A percentile compares a stretch with the other conserved stretches of the same genome.
Evolutionary conservation across 305 asterid species (phyloP).

Genomic region (Fraxinus latifolia): DNA sequence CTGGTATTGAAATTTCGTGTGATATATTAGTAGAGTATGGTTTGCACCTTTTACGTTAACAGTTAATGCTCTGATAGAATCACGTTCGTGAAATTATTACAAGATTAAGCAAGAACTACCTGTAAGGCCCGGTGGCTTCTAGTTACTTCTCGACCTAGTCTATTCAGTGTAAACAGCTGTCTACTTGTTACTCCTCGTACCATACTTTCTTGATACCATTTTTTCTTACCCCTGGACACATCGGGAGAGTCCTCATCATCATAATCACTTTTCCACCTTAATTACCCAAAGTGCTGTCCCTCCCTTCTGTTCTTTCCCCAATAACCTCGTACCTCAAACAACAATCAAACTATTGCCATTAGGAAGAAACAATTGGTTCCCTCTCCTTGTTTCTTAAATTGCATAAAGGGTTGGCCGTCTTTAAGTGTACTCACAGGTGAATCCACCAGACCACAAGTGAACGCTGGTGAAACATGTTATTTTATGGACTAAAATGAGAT

Average conservation of each 20-base stretch:
- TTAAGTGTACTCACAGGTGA: background rate
- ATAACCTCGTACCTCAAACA: conserved; percentile 24
- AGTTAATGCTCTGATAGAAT: background rate
- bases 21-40: background rate
- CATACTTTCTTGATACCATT: conserved; percentile 32
- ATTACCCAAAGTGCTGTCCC: conserved; percentile 17
- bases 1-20: background rate
- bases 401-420: conserved; percentile 54
- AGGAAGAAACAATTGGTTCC: conserved; percentile 70
- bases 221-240: conserved; percentile 52
- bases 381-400: conserved; percentile 60
- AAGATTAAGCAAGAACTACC: background rate
- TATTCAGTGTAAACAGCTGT: conserved; percentile 59
- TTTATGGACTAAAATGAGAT: background rate
- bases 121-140: conserved; percentile 29
- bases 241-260: background rate
- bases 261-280: conserved; percentile 31
- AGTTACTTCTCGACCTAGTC: conserved; percentile 20
- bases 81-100: background rate
- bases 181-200: conserved; percentile 54
- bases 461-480: background rate
- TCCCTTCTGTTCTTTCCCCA: conserved; percentile 22
- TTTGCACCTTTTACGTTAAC: background rate
- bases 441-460: background rate
- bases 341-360: conserved; percentile 36